Percentiles rank a stretch among this genome's conserved stretches.
phyloP scores from a whole-genome alignment of 2,329 filamentous ascomycete species.

The Massarina eburnea region DNA sequence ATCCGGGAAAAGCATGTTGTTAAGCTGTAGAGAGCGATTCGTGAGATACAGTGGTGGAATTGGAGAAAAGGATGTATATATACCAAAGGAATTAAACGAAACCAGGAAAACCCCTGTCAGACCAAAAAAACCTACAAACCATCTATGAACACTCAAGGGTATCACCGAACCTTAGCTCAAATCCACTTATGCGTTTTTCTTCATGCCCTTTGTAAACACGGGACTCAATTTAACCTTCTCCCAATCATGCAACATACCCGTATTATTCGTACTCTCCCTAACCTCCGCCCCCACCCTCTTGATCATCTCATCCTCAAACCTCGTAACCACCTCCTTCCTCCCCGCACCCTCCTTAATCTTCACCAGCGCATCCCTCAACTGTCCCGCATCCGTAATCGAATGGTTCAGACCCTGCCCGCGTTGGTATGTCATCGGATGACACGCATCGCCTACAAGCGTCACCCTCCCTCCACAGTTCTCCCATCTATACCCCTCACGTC shows the following conservation, averaged over 20 bases:
- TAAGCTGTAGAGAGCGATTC: slow-evolving; percentile 13
- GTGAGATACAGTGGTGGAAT: too few species aligned
- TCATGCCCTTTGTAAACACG: slow-evolving; percentile 31
- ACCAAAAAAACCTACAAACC: too few species aligned
- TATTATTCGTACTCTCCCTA: slow-evolving; percentile 35
- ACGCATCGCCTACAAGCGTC: slow-evolving; percentile 45
- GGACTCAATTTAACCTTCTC: slow-evolving; percentile 37
- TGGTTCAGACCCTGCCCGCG: slow-evolving; percentile 55
- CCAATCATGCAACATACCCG: slow-evolving; percentile 41
- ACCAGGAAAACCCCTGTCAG: too few species aligned
- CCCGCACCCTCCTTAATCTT: slow-evolving; percentile 22
- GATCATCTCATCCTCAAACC: slow-evolving; percentile 52
- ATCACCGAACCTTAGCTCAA: not conserved
- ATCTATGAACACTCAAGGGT: not conserved
- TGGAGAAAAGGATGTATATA: too few species aligned
- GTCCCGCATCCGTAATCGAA: slow-evolving; percentile 47
- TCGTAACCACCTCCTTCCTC: slow-evolving; percentile 33
- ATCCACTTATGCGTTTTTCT: not conserved
- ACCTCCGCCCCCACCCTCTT: slow-evolving; percentile 36
- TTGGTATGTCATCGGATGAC: slow-evolving; percentile 48
- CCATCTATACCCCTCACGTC: slow-evolving; percentile 31
- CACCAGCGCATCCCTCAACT: slow-evolving; percentile 40
- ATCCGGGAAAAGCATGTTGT: slow-evolving; percentile 48
- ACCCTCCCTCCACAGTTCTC: slow-evolving; percentile 38
- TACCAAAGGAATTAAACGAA: too few species aligned